Base-by-base conservation (phyloP, 495 filamentous ascomycete genomes). In the Terfezia claveryi region DNA sequence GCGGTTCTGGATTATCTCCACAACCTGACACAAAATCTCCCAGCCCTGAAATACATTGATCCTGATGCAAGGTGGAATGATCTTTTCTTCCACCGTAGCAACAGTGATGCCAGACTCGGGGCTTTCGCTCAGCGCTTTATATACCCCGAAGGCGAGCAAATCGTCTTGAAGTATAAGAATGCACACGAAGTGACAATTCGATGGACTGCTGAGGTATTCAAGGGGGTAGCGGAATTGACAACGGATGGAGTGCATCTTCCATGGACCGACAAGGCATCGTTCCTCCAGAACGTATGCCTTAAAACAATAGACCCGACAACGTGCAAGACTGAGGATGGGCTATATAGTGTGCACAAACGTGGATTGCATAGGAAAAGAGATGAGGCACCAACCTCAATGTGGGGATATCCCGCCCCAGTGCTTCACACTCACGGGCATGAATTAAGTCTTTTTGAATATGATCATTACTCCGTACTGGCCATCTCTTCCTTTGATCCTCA, bases 31-130 rank as follows among this genome's bases (percentile, higher is more conserved):
- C 12, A 14, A 14, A 46, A 46, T 4, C 41, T 46, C 12, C 41
- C 41, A 46, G 60, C 59, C 8, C 23, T 60, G 23, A 12, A 14
- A 7, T 64, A 57, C 55, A 51, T 62, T 10, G 62, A 64, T 38
- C 62, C 62, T 8, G 60, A 64, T 49, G 62, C 62, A 1, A 59
- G 62, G 23, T 64, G 46, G 36, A 64, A 64, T 27, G 49, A 62
- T 17, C 38, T 62, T 27, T 44, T 64, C 44, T 36, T 51, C n/a
- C 32, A 32, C 16, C 50, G 50, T 16, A 32, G 16, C 23, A 20
- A 51, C 17, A 20, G 41, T 46, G 50, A 16, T 51, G 50, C 10
- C 14, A 16, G 23, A 4, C 11, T 11, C 2, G 62, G 62, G 7
- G 1, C 36, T 10, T 64, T 64, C 51, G 55, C 62, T 11, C 2